A percentile compares a stretch with the other conserved stretches of the same genome.
Evolutionary conservation across 768 basidiomycete genomes (phyloP).

Genomic region (Lepiota venenata): DNA sequence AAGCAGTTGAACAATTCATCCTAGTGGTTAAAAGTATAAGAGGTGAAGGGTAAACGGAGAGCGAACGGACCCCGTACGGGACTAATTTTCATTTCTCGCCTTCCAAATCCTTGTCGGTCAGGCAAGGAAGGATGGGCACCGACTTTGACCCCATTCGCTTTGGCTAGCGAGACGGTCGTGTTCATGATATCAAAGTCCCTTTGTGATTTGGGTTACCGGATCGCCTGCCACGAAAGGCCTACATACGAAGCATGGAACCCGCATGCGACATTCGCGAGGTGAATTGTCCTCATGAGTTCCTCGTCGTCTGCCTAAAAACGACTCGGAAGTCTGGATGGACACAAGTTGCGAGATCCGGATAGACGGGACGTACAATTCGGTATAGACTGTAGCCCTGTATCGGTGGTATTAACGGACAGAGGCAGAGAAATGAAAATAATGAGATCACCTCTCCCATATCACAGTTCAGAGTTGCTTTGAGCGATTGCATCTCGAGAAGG

Average conservation of each 20-base stretch:
- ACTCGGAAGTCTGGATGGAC: not conserved
- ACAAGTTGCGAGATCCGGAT: not conserved
- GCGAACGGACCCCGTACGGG: slow-evolving; percentile 34
- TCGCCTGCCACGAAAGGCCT: not conserved
- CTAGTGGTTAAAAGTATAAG: slow-evolving; percentile 22
- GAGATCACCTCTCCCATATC: slow-evolving; percentile 51
- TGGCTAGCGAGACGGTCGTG: slow-evolving; percentile 55
- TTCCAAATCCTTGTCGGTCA: slow-evolving; percentile 63
- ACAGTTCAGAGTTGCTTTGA: slow-evolving; percentile 47
- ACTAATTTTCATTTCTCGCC: slow-evolving; percentile 60
- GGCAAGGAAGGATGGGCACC: slow-evolving; percentile 69
- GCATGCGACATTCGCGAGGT: slow-evolving; percentile 63
- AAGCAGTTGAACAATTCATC: slow-evolving; percentile 56
- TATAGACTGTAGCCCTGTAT: slow-evolving; percentile 49
- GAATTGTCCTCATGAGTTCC: slow-evolving; percentile 50
- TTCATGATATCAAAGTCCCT: slow-evolving; percentile 68
- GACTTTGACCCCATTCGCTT: slow-evolving; percentile 49
- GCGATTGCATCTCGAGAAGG: slow-evolving; percentile 14
- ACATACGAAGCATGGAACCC: slow-evolving; percentile 64
- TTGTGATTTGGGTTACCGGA: not conserved
- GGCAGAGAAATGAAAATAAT: not conserved
- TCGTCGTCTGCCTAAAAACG: slow-evolving; percentile 47
- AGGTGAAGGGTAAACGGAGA: not conserved
- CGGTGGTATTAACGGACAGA: not conserved
- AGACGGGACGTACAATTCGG: slow-evolving; percentile 29